These are phyloP conservation scores for Chloris gayana DNA, from an alignment of 176 grass and related monocot species.

Conservation along the genomic window DNA sequence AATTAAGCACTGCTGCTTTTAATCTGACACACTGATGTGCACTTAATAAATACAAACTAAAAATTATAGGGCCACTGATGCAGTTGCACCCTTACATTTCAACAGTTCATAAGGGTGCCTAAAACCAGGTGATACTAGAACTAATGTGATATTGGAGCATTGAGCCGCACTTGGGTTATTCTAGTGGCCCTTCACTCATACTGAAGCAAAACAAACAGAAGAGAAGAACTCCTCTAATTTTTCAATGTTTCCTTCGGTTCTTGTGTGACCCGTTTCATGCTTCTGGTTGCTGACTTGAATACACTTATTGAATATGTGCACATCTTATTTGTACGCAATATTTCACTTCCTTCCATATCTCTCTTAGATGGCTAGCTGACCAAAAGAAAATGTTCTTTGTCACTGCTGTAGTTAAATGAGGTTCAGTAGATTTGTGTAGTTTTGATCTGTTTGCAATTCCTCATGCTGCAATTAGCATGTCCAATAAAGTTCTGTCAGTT, in stretches of 20 bases:
- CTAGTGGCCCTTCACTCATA: background rate
- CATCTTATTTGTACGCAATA: background rate
- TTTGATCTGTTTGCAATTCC: background rate
- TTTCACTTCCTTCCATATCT: background rate
- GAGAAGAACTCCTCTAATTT: background rate
- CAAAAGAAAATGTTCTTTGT: background rate
- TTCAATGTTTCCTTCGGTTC: background rate
- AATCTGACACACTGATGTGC: background rate
- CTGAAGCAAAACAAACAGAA: conserved; percentile 12
- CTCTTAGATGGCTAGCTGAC: background rate
- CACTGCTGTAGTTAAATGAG: background rate
- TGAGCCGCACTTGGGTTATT: background rate
- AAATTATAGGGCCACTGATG: background rate
- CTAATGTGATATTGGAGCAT: background rate
- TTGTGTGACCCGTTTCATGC: conserved; percentile 7
- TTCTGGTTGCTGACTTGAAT: background rate
- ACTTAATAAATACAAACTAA: conserved; percentile 1
- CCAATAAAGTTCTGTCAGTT: background rate
- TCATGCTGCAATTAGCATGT: conserved; percentile 23
- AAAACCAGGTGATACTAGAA: background rate
- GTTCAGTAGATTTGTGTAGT: conserved; percentile 4
- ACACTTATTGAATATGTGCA: background rate
- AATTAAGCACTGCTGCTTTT: background rate
- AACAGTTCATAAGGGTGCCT: background rate
- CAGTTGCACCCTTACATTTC: background rate